Conservation (phyloP, 257 asterid species). For the Plantago ovata region DNA sequence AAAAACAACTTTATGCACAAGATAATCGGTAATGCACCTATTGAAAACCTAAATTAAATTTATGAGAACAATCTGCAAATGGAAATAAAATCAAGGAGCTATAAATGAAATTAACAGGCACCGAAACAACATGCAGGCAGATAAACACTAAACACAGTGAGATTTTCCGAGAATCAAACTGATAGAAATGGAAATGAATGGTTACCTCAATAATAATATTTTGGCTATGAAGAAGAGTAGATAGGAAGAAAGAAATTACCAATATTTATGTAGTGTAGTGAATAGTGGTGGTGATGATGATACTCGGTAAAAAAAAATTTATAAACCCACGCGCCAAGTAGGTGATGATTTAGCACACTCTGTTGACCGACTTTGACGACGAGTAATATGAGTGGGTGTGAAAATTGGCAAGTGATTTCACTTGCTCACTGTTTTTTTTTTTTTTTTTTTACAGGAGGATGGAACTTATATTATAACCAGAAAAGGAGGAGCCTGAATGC, state of each 20-base stretch:
- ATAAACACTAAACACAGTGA: not conserved
- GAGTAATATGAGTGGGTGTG: too few relatives aligned
- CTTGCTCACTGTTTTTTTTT: too few relatives aligned
- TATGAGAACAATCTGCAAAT: not conserved
- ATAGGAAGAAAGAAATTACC: not conserved
- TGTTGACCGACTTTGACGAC: too few relatives aligned
- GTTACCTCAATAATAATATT: not conserved
- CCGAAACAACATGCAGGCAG: not conserved
- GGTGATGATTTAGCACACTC: too few relatives aligned
- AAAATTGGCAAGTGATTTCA: too few relatives aligned
- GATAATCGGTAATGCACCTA: not conserved
- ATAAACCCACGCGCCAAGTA: slow-evolving; percentile 20
- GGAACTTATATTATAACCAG: too few relatives aligned
- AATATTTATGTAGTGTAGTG: not conserved
- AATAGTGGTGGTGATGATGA: not conserved
- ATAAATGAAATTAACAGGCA: not conserved
- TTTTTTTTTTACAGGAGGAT: too few relatives aligned
- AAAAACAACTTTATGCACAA: not conserved
- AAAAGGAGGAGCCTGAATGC: too few relatives aligned
- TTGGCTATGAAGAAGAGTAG: slow-evolving; percentile 2
- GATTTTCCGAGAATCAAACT: not conserved
- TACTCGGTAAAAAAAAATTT: not conserved
- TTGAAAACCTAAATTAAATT: not conserved
- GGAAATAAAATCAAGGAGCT: not conserved
- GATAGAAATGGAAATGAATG: not conserved